Evolutionary conservation across 2,329 filamentous ascomycete genomes (phyloP), one percentile per base, ranked within the genome.

Genomic region (Pestalotiopsis sp.): DNA sequence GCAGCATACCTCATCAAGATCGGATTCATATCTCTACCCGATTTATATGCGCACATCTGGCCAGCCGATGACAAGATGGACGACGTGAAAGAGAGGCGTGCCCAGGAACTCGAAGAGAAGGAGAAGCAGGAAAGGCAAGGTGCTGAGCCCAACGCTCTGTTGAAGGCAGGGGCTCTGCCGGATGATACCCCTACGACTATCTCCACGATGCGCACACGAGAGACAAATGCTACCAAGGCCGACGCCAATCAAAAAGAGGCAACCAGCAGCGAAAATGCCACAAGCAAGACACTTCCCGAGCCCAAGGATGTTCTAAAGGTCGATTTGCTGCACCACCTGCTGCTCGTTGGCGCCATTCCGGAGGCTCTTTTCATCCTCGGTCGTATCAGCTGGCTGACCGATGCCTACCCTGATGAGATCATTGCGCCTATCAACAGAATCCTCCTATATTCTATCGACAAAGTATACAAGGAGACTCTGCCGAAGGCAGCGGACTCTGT

Each of bases 1-100:
- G 92, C 94, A 0, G 94, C 96, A 1, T 86, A 98, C 40, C 87
- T 99, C 38, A 94, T 99, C 81, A 99, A 99, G 81, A 93, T 98
- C 71, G 97, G 96, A 1, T 99, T 99, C 78, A 93, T 99, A 68
- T 98, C 96, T 1, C 83, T 99, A 6, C 87, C 89, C 65, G 96
- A 99, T 76, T 83, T 99, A 1, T 98, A 97, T 77, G 91, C 94
- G 17, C 96, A 99, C 77, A 86, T 99, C 0, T 97, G 94, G 83
- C 94, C 96, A 7, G 82, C 87, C 0, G 96, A 98, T 71, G 90
- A 93, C 39, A 85, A 89, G 3, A 98, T 99, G 95, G 87, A 92
- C 52, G 84, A 83, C 6, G 83, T 97, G 64, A 90, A 88, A 70
- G 85, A 89, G 55, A 88, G 90, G 71, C 89, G 92, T 69, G 82